Evolutionary conservation across 164 flowering plant genomes (phyloP).

Genomic region (Magnolia sinica): DNA sequence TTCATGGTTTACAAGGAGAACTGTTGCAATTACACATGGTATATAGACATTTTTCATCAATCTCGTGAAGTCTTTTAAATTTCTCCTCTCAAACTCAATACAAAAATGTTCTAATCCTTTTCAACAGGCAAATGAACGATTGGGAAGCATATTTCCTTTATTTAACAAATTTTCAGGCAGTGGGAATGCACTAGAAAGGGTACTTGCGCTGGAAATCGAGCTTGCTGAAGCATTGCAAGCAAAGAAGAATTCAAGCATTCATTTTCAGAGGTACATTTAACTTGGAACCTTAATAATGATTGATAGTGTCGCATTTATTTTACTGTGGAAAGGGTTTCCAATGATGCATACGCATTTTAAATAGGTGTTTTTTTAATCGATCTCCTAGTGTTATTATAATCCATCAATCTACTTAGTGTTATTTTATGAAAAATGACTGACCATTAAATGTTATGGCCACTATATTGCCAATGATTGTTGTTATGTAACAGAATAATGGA

Average conservation of each 20-base stretch:
- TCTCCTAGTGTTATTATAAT: no score
- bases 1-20: constrained; percentile 55
- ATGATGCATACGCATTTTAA: no score
- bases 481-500: no score
- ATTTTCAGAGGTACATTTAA: constrained; percentile 68
- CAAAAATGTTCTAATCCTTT: not conserved
- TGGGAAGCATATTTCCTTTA: constrained; percentile 58
- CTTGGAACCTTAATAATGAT: not conserved
- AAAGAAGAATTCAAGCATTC: constrained; percentile 56
- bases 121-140: constrained; percentile 65
- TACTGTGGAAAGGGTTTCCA: no score
- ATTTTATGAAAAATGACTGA: no score
- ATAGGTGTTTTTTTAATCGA: no score
- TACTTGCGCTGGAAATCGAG: constrained; percentile 89
- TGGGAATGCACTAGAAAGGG: constrained; percentile 85
- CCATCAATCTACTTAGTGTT: no score
- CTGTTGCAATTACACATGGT: constrained; percentile 61
- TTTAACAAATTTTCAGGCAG: constrained; percentile 51
- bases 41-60: not conserved
- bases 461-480: no score
- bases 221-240: constrained; percentile 82
- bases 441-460: no score
- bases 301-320: no score
- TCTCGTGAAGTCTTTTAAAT: no score
- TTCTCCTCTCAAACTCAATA: not conserved